Percentiles rank a stretch among this genome's conserved stretches.
Conservation (phyloP, 805 yeast genomes). For the Ogataea pilisensis region DNA sequence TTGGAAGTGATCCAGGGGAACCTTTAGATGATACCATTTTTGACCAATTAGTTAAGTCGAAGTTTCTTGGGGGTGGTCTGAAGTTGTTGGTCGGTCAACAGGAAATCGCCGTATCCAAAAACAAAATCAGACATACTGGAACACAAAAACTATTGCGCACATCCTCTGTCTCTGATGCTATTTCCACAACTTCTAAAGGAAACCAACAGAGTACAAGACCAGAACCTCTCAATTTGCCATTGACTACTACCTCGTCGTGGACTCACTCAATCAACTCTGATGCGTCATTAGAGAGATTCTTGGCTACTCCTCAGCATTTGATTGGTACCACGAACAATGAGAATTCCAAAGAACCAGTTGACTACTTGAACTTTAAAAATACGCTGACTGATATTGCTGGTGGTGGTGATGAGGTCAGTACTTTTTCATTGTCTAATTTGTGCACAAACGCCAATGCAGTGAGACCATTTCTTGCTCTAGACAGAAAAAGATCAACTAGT, state of each 20-base stretch:
- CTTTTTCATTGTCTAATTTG: too few relatives aligned
- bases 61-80: slow-evolving; percentile 28
- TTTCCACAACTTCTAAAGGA: neutral
- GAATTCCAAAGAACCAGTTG: slow-evolving; percentile 35
- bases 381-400: too few relatives aligned
- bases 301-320: slow-evolving; percentile 64
- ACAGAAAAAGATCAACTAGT: slow-evolving; percentile 17
- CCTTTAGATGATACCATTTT: slow-evolving; percentile 49
- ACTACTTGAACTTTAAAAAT: slow-evolving; percentile 60
- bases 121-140: neutral
- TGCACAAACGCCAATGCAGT: too few relatives aligned
- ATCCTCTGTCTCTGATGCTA: too few relatives aligned
- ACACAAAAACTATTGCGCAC: too few relatives aligned
- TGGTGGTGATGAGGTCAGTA: too few relatives aligned
- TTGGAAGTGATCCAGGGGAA: slow-evolving; percentile 55
- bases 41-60: slow-evolving; percentile 31
- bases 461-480: neutral
- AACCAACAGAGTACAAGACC: neutral
- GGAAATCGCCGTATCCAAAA: neutral
- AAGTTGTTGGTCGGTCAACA: slow-evolving; percentile 19
- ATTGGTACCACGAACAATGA: slow-evolving; percentile 34
- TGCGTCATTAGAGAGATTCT: slow-evolving; percentile 39
- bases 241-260: slow-evolving; percentile 50
- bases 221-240: slow-evolving; percentile 5
- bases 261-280: slow-evolving; percentile 49